Conservation (phyloP, 495 filamentous ascomycete genomes). For the Monascus purpureus region DNA sequence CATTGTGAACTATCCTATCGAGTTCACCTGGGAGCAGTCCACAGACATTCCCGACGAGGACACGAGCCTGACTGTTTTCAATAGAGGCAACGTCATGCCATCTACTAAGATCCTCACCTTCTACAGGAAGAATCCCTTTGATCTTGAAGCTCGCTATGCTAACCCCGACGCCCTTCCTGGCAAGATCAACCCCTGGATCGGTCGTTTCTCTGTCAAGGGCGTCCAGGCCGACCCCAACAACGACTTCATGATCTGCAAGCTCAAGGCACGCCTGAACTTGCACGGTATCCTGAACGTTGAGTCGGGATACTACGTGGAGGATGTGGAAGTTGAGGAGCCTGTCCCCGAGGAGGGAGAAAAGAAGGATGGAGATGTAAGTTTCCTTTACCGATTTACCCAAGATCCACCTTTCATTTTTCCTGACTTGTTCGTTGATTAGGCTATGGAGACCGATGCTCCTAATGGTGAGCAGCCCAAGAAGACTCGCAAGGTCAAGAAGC, state of each 20-base stretch:
- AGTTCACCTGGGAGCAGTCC: constrained; percentile 99
- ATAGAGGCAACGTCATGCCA: constrained; percentile 92
- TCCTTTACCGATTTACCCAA: background rate
- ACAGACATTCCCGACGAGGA: constrained; percentile 98
- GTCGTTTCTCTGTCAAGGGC: constrained; percentile 85
- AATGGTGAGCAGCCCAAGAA: constrained; percentile 68
- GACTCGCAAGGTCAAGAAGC: constrained; percentile 98
- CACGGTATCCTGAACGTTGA: constrained; percentile 96
- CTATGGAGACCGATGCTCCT: constrained; percentile 73
- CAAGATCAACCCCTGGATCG: constrained; percentile 87
- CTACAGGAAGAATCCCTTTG: constrained; percentile 96
- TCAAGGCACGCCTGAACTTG: constrained; percentile 94
- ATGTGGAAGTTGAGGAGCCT: constrained; percentile 94
- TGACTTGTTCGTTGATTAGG: constrained; percentile 31
- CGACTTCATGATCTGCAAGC: constrained; percentile 98
- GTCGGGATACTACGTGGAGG: constrained; percentile 95
- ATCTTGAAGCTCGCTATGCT: constrained; percentile 87
- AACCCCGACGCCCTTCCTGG: constrained; percentile 82
- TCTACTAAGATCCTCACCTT: constrained; percentile 99
- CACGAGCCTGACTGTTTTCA: constrained; percentile 93
- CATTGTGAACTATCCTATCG: constrained; percentile 95
- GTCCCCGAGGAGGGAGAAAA: constrained; percentile 50
- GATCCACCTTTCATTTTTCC: too few relatives aligned
- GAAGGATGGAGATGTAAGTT: constrained; percentile 63
- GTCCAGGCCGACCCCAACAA: constrained; percentile 76